Conservation (phyloP, 169 alveolate species). For the Eimeria tenella region DNA sequence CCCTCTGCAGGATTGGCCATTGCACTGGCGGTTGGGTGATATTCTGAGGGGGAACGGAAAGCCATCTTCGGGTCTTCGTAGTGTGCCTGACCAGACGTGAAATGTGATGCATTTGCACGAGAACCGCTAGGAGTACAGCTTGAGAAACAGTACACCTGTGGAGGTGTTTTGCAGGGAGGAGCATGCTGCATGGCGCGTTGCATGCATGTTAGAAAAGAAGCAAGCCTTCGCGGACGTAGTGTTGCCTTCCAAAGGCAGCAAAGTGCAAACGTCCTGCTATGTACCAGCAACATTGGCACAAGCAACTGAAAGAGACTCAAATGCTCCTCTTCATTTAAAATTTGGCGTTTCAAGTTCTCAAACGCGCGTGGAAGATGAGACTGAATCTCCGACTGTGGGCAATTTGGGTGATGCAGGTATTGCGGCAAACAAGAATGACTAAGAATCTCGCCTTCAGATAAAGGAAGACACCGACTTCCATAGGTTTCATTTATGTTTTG, state of each 20-base stretch:
- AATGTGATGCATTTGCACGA: neutral
- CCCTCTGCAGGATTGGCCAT: neutral
- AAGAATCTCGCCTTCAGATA: too few relatives aligned
- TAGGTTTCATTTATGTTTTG: neutral
- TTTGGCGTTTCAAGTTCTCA: neutral
- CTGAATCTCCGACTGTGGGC: conserved; percentile 28
- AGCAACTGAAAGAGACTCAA: conserved; percentile 24
- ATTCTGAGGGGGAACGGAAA: neutral
- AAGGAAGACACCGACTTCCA: neutral
- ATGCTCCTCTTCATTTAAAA: neutral
- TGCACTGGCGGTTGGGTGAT: neutral
- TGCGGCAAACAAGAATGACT: neutral
- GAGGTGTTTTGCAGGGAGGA: conserved; percentile 7
- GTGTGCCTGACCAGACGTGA: neutral
- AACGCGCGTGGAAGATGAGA: conserved; percentile 36
- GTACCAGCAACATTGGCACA: conserved; percentile 32
- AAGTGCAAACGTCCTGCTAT: conserved; percentile 53
- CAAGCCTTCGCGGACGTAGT: conserved; percentile 59
- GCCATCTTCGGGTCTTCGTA: neutral
- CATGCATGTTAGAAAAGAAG: conserved; percentile 46
- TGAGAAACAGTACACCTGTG: neutral
- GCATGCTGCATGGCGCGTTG: conserved; percentile 65
- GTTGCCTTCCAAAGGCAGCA: conserved; percentile 71
- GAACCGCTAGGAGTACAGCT: neutral
- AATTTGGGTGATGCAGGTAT: conserved; percentile 44